Base-by-base conservation (phyloP, 176 grass and related monocot species). In the Carex cristatella region DNA sequence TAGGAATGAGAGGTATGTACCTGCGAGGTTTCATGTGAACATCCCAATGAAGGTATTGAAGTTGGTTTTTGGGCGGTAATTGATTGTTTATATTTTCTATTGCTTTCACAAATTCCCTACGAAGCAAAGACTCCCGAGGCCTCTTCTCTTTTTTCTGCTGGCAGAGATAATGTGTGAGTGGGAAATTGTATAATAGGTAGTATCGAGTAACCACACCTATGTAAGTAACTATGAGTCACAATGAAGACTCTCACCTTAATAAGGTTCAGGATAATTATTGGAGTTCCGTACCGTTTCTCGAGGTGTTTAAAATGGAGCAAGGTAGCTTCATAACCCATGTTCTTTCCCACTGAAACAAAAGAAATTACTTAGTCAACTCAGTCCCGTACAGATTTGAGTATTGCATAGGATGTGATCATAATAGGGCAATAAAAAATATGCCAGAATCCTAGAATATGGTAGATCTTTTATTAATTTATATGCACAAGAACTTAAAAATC, bases 31-130 rank as follows among this genome's bases (percentile, higher is more conserved):
- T 91, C 81, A 91, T 80, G 80, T 98, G 88, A 81, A 98, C 92
- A 92, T 98, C 95, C 93, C 93, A 98, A 77, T 98, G 95, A 78
- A 98, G 88, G 85, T 92, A 98, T 80, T 67, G 92, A 31, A 98
- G 82, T 80, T 84, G 93, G 88, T 89, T 86, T 84, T 94, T 88
- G 31, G 85, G 87, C 58, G 84, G 55, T 62, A 92, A 73, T 65
- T 32, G 83, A 80, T 89, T 85, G 62, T 98, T 98, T 89, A 98
- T 82, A 61, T 80, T 63, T 78, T 86, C 81, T 80, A 98, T 93
- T 19, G 91, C 91, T 83, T 83, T 92, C 79, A 90, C 89, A 87
- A 95, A 98, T 90, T 93, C 93, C 42, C 49, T 81, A 49, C 89
- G 86, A 68, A 98, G 95, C 81, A 98, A 86, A 86, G 93, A 95